Evolutionary conservation across 305 asterid species (phyloP), one percentile per base, ranked within the genome.

Genomic region (Fraxinus platypoda): DNA sequence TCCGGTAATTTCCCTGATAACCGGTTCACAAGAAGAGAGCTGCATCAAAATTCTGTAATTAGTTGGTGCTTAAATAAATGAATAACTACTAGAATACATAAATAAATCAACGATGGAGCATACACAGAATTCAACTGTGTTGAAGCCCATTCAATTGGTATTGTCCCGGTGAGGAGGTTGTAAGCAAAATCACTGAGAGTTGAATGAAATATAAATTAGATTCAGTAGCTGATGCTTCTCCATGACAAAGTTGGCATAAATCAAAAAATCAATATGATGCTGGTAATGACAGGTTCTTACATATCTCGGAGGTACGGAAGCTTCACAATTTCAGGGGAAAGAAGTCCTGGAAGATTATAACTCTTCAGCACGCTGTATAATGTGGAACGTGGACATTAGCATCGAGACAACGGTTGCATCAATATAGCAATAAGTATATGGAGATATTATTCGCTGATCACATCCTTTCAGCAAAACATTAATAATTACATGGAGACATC

Each of bases 1-100:
- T 78, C 87, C 7, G 99, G 98, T 88, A 95, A 91, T 83, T 84
- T 88, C 82, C 99, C 99, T 4, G 98, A 91, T 86, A 95, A 85
- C 78, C 92, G 94, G 85, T 95, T 95, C 78, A 91, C 99, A 83
- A 93, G 92, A 78, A 95, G 88, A 76, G 98, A 92, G 79, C 99
- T 95, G 97, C 90, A 88, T 62, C 73, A 85, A 82, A 87, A 46
- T 76, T 84, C 76, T 76, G 75, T 35, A 71, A 82, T 74, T 76
- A 76, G 19, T 83, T 76, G 64, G 77, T 52, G 57, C 78, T 78
- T 26, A 79, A 59, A 81, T 75, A 68, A 75, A 75, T 37, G 43
- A 81, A 59, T 52, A 70, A 49, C 70, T 28, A 46, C 71, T 33
- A 82, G 31, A 78, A 54, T 35, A n/a, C 72, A 76, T 26, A 57